These are phyloP conservation scores for Cladosporium sp. DNA, from an alignment of 2,329 filamentous ascomycete genomes.

Conservation along the genomic window DNA sequence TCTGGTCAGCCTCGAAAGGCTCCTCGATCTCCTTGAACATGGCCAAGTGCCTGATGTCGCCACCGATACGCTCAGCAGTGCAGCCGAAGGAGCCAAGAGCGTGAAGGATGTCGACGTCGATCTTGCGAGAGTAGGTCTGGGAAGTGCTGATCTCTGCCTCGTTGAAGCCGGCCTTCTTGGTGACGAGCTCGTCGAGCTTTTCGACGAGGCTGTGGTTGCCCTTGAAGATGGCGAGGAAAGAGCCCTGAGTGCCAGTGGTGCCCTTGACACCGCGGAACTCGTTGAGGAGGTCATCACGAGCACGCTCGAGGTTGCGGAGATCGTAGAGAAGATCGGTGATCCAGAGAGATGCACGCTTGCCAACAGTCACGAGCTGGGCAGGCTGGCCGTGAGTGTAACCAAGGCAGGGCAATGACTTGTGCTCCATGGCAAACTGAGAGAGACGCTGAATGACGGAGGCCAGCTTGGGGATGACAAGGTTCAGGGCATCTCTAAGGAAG, in stretches of 20 bases:
- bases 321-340: constrained; percentile 73
- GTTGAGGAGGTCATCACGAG: constrained; percentile 56
- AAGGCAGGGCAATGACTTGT: constrained; percentile 68
- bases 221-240: constrained; percentile 67
- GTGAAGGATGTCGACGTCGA: constrained; percentile 76
- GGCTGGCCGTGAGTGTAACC: constrained; percentile 72
- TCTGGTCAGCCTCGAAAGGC: constrained; percentile 76
- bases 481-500: constrained; percentile 68
- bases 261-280: constrained; percentile 70
- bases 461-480: constrained; percentile 72
- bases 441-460: constrained; percentile 76
- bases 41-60: constrained; percentile 70
- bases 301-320: constrained; percentile 66
- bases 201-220: constrained; percentile 58
- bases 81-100: constrained; percentile 74
- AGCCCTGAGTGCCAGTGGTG: constrained; percentile 75
- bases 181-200: constrained; percentile 59
- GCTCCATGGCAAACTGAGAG: constrained; percentile 64
- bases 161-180: constrained; percentile 61
- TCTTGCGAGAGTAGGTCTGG: constrained; percentile 75
- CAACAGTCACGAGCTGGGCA: constrained; percentile 55
- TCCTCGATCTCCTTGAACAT: constrained; percentile 80
- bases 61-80: constrained; percentile 70
- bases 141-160: constrained; percentile 62
- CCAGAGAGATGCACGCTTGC: constrained; percentile 68